Conservation (phyloP, 2,329 filamentous ascomycete species). For the Hortaea werneckii region DNA sequence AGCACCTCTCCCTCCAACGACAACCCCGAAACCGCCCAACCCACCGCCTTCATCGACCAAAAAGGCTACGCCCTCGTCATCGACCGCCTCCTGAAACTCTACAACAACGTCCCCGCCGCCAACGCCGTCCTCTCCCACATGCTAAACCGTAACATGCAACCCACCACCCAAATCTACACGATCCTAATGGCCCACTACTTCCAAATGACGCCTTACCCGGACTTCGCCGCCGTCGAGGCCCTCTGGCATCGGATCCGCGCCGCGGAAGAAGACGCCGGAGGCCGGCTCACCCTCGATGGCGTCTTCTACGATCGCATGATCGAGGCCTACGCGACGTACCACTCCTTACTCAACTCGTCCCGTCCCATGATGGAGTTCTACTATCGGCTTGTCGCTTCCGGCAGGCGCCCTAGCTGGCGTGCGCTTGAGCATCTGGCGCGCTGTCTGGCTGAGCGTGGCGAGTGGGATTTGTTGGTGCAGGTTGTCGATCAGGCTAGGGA, state of each 20-base stretch:
- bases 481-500: slow-evolving; percentile 27
- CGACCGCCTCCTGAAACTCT: slow-evolving; percentile 47
- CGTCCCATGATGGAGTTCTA: slow-evolving; percentile 33
- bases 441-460: slow-evolving; percentile 28
- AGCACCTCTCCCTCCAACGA: no score
- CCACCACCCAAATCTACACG: slow-evolving; percentile 61
- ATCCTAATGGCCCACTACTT: slow-evolving; percentile 63
- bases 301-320: slow-evolving; percentile 62
- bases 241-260: slow-evolving; percentile 43
- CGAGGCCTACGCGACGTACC: slow-evolving; percentile 49
- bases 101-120: slow-evolving; percentile 41
- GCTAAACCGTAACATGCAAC: slow-evolving; percentile 40
- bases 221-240: slow-evolving; percentile 48
- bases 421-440: slow-evolving; percentile 30
- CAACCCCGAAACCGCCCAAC: no score
- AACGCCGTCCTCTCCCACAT: slow-evolving; percentile 55
- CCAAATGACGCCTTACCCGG: slow-evolving; percentile 38
- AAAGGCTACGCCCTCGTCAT: slow-evolving; percentile 62
- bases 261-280: slow-evolving; percentile 15
- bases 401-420: slow-evolving; percentile 33
- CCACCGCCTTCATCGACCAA: slow-evolving; percentile 41
- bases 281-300: slow-evolving; percentile 32
- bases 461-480: slow-evolving; percentile 10
- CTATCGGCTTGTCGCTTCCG: slow-evolving; percentile 26
- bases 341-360: slow-evolving; percentile 36